A percentile compares a stretch with the other conserved stretches of the same genome.
phyloP scores from a whole-genome alignment of 106 monocot species.

The Allium sativum region DNA sequence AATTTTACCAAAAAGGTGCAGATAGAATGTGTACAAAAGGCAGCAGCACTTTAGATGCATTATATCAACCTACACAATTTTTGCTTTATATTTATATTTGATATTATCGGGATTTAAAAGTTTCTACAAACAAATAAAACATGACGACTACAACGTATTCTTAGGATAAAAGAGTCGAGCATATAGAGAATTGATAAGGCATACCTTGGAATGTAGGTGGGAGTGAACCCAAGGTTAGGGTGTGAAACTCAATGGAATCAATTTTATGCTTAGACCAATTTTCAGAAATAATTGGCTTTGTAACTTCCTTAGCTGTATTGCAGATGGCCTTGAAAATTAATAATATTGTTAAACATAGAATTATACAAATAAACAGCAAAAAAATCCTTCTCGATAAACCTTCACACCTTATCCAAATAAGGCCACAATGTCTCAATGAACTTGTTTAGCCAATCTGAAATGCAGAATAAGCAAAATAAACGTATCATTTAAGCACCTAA shows the following conservation, averaged over 20 bases:
- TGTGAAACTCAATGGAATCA: slow-evolving; percentile 86
- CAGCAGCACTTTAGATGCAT: too few relatives aligned
- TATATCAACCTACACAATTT: too few relatives aligned
- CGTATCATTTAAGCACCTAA: too few relatives aligned
- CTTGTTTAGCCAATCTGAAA: slow-evolving; percentile 97
- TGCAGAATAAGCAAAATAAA: not conserved
- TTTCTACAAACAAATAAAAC: too few relatives aligned
- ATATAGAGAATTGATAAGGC: too few relatives aligned
- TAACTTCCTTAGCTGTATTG: slow-evolving; percentile 56
- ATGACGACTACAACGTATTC: too few relatives aligned
- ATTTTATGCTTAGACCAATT: slow-evolving; percentile 79
- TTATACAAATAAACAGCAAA: not conserved
- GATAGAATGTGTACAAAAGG: too few relatives aligned
- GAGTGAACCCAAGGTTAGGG: slow-evolving; percentile 67
- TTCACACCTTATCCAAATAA: slow-evolving; percentile 82
- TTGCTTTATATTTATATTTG: too few relatives aligned
- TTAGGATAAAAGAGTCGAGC: too few relatives aligned
- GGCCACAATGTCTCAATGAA: slow-evolving; percentile 86
- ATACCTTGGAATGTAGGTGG: slow-evolving; percentile 95
- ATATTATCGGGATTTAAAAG: too few relatives aligned
- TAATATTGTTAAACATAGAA: not conserved
- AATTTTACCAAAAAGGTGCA: too few relatives aligned
- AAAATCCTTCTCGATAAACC: not conserved
- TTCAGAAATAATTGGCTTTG: slow-evolving; percentile 92
- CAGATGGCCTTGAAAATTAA: slow-evolving; percentile 58